Base-by-base conservation (phyloP, 1,139 yeast species). In the Saccharomyces pastorianus region DNA sequence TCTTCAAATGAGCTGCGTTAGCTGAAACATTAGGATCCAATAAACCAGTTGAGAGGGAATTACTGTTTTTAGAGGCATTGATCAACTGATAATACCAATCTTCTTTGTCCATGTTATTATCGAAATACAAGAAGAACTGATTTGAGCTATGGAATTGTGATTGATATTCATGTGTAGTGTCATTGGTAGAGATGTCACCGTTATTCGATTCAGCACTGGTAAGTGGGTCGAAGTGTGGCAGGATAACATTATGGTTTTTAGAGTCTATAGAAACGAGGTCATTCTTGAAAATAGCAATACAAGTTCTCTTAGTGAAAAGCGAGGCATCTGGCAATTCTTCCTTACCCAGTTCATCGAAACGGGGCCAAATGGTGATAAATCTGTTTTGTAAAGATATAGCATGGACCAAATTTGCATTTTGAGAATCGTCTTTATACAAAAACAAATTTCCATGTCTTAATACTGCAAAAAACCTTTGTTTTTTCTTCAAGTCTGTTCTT, bases 31-130 rank as follows among this genome's bases (percentile, higher is more conserved):
- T 64, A 3, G 90, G 83, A 50, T 78, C 76, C 28, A 70, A 49
- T 23, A 60, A 47, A 41, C 55, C 47, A 25, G 50, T 23, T 34
- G 50, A 32, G 49, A 53, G 23, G 7, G 54, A 26, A 13, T 55
- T 49, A 11, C 53, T 49, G 13, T 52, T 49, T 59, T 85, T 85
- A 0, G 95, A 81, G 1, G 95, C 93, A 55, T 84, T 74, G n/a
- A 91, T 77, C 55, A 91, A 74, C 1, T 88, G 83, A 70, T 89
- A 89, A 68, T 91, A 91, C 88, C 96, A 85, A 66, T 90, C 96
- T 68, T 91, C 99, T 65, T 93, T 91, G 49, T 85, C 91, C 52
- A 78, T 78, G 59, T 89, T 88, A 51, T 81, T 77, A 63, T 88
- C 96, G 51, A 85, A 81, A 67, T 89, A 88, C 2, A 91, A 71